Conservation (phyloP, 805 yeast genomes). For the Hanseniaspora vineae region DNA sequence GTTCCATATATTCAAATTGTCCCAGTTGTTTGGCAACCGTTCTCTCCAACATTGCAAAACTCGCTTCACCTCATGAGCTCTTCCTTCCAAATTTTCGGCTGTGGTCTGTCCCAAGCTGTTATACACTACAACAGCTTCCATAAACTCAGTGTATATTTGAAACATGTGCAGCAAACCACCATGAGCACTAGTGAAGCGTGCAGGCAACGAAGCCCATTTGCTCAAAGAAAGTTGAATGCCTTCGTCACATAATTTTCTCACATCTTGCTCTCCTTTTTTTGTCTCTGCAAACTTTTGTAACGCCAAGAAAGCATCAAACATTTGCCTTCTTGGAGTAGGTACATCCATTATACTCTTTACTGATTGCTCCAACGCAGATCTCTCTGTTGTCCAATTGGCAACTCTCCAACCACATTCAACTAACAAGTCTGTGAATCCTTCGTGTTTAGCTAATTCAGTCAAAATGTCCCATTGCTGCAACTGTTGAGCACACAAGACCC, state of each 20-base stretch:
- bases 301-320: constrained; percentile 86
- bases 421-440: constrained; percentile 87
- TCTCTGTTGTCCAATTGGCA: constrained; percentile 94
- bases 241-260: constrained; percentile 82
- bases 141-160: constrained; percentile 93
- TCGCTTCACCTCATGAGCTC: constrained; percentile 87
- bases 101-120: constrained; percentile 79
- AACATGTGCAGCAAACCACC: constrained; percentile 82
- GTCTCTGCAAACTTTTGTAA: constrained; percentile 90
- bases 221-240: constrained; percentile 87
- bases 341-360: constrained; percentile 96
- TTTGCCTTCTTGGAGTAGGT: constrained; percentile 94
- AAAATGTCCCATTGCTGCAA: constrained; percentile 96
- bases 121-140: constrained; percentile 94
- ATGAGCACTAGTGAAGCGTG: constrained; percentile 66
- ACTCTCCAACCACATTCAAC: constrained; percentile 99
- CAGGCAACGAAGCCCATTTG: constrained; percentile 87
- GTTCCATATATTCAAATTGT: constrained; percentile 95
- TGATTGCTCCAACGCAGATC: constrained; percentile 87
- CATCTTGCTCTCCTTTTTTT: constrained; percentile 71
- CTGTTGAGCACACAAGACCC: constrained; percentile 96
- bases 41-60: constrained; percentile 97
- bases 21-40: constrained; percentile 92
- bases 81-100: constrained; percentile 81
- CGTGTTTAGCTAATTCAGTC: constrained; percentile 94